Evolutionary conservation across 345 rosid genomes (phyloP), one percentile per base, ranked within the genome.

Genomic region (Microthlaspi erraticum): DNA sequence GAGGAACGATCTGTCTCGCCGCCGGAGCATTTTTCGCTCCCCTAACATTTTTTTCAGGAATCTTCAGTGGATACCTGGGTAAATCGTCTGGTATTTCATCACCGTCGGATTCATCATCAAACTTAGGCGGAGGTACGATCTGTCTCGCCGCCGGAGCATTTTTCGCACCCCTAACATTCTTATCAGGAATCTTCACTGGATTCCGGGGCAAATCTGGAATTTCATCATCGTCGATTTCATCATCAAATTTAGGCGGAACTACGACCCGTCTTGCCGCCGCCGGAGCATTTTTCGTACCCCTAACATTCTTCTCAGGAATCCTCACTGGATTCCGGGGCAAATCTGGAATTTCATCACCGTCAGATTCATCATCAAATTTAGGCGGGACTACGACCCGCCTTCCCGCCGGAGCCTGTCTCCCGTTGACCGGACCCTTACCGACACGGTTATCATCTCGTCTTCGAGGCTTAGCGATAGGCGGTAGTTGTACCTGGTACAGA

Each of bases 351-450:
- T 29, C 41, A 10, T 54, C 64, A 4, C 38, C 57, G 39, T 63
- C 57, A 9, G 45, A 39, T 56, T 64, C 71, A 16, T 56, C 65
- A 29, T 64, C 77, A 18, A 71, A 71, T 43, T 9, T 71, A 5
- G 66, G 10, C 18, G 55, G 54, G 13, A 33, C 0, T 11, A 19
- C n/a, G 32, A 51, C 45, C 17, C 11, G 66, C 0, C 5, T 66
- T 12, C 82, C 85, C 34, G 86, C 80, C 9, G 87, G 90, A 77
- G 92, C 82, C 80, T 86, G 76, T 50, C 74, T 83, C 36, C 83
- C 79, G 78, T 84, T 80, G 60, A 80, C 37, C 18, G 72, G 10
- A 64, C 53, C 69, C 79, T 61, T 64, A 64, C 61, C 56, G 20
- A 66, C 69, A 39, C 74, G 81, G 8, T 55, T 74, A 45, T 50